Conservation (phyloP, 2,329 filamentous ascomycete species). For the Lachnellula suecica region DNA sequence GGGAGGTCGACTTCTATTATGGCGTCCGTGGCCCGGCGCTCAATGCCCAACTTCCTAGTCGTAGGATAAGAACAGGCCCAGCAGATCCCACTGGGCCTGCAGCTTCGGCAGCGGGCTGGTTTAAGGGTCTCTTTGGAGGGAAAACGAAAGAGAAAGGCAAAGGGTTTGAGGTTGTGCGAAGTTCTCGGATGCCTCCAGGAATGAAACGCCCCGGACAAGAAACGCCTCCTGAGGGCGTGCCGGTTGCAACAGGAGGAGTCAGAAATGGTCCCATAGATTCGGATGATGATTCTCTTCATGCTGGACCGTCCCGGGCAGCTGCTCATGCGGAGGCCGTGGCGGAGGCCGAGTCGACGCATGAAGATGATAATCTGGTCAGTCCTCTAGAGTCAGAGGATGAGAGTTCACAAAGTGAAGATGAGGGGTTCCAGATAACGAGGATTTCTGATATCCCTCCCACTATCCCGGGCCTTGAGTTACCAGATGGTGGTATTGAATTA, state of each 20-base stretch:
- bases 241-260: constrained; percentile 46
- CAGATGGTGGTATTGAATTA: constrained; percentile 38
- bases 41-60: constrained; percentile 75
- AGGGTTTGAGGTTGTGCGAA: constrained; percentile 94
- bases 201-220: constrained; percentile 66
- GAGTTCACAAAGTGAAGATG: constrained; percentile 47
- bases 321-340: constrained; percentile 14
- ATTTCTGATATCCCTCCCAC: constrained; percentile 52
- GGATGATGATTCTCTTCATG: constrained; percentile 53
- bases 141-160: constrained; percentile 95
- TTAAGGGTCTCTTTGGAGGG: constrained; percentile 74
- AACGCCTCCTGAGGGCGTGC: constrained; percentile 64
- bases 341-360: constrained; percentile 14
- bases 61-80: constrained; percentile 88
- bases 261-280: constrained; percentile 61
- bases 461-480: constrained; percentile 57
- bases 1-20: constrained; percentile 97
- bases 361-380: constrained; percentile 28
- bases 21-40: constrained; percentile 85
- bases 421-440: constrained; percentile 40
- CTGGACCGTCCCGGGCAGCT: constrained; percentile 32
- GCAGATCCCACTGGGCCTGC: constrained; percentile 92
- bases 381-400: constrained; percentile 39
- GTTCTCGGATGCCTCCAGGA: constrained; percentile 78
- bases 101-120: constrained; percentile 85